These are phyloP conservation scores for Coniochaeta sp. DNA, from an alignment of 2,329 filamentous ascomycete species.

Conservation along the genomic window DNA sequence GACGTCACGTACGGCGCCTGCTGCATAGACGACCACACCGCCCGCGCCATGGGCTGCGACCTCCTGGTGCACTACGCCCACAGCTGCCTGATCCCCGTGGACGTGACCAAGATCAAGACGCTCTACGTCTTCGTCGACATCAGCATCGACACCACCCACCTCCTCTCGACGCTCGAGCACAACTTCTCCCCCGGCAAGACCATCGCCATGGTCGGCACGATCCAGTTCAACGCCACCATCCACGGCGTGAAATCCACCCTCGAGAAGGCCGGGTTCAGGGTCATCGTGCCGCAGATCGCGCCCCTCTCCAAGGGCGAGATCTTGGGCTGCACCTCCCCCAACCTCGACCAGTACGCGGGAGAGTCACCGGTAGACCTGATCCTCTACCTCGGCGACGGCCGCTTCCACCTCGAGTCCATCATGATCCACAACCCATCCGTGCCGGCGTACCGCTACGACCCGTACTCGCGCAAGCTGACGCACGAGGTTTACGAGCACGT, in stretches of 20 bases:
- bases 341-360: slow-evolving; percentile 18
- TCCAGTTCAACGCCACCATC: slow-evolving; percentile 97
- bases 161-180: slow-evolving; percentile 77
- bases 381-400: slow-evolving; percentile 83
- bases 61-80: slow-evolving; percentile 95
- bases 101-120: slow-evolving; percentile 94
- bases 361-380: slow-evolving; percentile 59
- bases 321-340: slow-evolving; percentile 88
- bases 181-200: slow-evolving; percentile 84
- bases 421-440: slow-evolving; percentile 97
- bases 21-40: slow-evolving; percentile 98
- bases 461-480: slow-evolving; percentile 86
- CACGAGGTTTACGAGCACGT: slow-evolving; percentile 87
- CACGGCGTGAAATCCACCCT: slow-evolving; percentile 75
- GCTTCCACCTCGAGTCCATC: slow-evolving; percentile 94
- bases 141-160: slow-evolving; percentile 83
- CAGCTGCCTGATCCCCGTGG: slow-evolving; percentile 91
- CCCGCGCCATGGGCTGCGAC: slow-evolving; percentile 87
- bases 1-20: slow-evolving; percentile 98
- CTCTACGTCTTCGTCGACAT: slow-evolving; percentile 98
- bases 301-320: slow-evolving; percentile 94
- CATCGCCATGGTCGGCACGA: slow-evolving; percentile 90
- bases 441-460: slow-evolving; percentile 93
- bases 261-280: slow-evolving; percentile 75
- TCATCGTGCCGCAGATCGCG: slow-evolving; percentile 86